Evolutionary conservation across 2,329 filamentous ascomycete genomes (phyloP), one percentile per base, ranked within the genome.

Genomic region (Alternaria burnsii): DNA sequence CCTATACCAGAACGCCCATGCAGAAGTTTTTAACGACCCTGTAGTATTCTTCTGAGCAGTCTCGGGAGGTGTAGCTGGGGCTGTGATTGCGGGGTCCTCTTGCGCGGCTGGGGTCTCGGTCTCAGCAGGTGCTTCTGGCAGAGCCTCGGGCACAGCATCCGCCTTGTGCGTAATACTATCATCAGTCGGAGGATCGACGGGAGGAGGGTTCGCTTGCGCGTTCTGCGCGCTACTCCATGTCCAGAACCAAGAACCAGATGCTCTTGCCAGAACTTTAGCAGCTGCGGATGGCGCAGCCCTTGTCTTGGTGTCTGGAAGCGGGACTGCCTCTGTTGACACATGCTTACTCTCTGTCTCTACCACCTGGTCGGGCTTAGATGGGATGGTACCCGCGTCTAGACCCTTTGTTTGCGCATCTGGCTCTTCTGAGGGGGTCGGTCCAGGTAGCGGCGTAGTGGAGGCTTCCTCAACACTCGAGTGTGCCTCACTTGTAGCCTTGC

Each of bases 1-100:
- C 46, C 84, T 86, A 14, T 89, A 92, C 91, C 91, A 94, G 67
- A 94, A 94, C 0, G 89, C 91, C 91, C 91, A 94, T 0, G 89
- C 91, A 0, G 91, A 90, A 76, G 63, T 80, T 69, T 67, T 84
- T 71, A 77, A 71, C 63, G 85, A 80, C 6, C 80, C 78, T 1
- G 80, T 77, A 3, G 52, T 65, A 40, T 55, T 63, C 14, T 59
- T 42, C 20, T 55, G 50, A 22, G 46, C 20, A 22, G 47, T 48
- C 22, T 70, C 61, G 10, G 50, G 43, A 20, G 66, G 55, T 10
- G 55, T 61, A n/a, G 62, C 54, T 5, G 58, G 41, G 9, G 65
- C 63, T 4, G 55, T 36, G 16, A 61, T 7, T 16, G 52, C 16
- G 12, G 58, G 5, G 12, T 38, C 14, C 18, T 66, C 57, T 42